phyloP scores from a whole-genome alignment of 208 protist genomes.

The Leishmania major region DNA sequence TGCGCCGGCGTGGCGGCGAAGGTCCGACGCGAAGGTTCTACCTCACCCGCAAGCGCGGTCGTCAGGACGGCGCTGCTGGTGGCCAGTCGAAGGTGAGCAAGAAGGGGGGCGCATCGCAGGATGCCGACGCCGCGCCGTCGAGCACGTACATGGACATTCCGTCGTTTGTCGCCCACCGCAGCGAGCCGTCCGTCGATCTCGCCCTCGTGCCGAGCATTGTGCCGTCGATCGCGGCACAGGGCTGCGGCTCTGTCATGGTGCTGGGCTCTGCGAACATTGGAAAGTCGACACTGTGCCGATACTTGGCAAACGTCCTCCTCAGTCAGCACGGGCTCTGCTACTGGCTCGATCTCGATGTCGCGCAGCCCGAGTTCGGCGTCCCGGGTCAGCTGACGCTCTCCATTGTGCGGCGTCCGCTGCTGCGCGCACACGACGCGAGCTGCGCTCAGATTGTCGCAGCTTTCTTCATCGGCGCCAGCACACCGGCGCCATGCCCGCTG shows the following conservation, averaged over 20 bases:
- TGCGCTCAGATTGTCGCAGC: constrained; percentile 42
- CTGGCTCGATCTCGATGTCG: constrained; percentile 88
- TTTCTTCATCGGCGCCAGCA: constrained; percentile 60
- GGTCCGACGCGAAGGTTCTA: constrained; percentile 24
- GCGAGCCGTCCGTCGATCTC: constrained; percentile 38
- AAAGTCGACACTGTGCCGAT: constrained; percentile 87
- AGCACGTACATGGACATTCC: constrained; percentile 71
- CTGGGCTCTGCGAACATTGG: constrained; percentile 78
- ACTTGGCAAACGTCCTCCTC: constrained; percentile 73
- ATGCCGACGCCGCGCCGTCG: neutral
- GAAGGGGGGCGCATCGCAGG: neutral
- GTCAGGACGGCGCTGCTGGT: neutral
- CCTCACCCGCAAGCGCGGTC: constrained; percentile 19
- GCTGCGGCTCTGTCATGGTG: constrained; percentile 61
- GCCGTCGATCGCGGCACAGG: constrained; percentile 36
- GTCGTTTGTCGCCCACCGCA: constrained; percentile 58
- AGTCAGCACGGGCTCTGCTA: constrained; percentile 76
- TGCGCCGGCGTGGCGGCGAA: constrained; percentile 9
- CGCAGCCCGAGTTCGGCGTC: constrained; percentile 87
- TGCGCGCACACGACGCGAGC: constrained; percentile 44
- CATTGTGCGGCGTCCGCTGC: constrained; percentile 55
- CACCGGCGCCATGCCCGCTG: constrained; percentile 46
- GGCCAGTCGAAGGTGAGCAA: neutral
- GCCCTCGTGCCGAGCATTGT: constrained; percentile 63
- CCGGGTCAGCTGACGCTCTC: constrained; percentile 74